A percentile compares a stretch with the other conserved stretches of the same genome.
phyloP scores from a whole-genome alignment of 2,329 filamentous ascomycete genomes.

The Xylariaceae sp. region DNA sequence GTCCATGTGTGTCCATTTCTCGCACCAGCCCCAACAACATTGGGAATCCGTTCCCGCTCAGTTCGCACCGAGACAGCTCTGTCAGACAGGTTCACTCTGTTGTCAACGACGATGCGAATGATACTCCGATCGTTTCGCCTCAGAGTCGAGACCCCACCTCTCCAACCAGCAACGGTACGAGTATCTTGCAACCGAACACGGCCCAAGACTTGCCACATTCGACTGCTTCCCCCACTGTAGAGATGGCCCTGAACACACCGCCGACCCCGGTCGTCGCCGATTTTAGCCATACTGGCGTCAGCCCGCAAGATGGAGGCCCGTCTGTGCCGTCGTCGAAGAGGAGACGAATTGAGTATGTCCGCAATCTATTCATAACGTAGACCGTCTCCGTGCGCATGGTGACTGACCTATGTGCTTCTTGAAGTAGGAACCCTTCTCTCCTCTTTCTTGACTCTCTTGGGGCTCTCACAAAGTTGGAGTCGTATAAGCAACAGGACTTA shows the following conservation, averaged over 20 bases:
- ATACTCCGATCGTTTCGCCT: conserved; percentile 5
- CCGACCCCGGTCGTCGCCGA: conserved; percentile 21
- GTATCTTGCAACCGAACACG: conserved; percentile 14
- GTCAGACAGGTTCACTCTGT: conserved; percentile 30
- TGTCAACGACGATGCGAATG: conserved; percentile 15
- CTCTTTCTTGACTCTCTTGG: conserved; percentile 20
- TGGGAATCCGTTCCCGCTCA: conserved; percentile 28
- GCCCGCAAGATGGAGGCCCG: conserved; percentile 4
- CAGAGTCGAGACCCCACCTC: conserved; percentile 16
- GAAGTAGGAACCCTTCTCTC: conserved; percentile 16
- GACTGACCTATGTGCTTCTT: background rate
- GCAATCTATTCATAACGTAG: background rate
- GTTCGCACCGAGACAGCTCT: conserved; percentile 22
- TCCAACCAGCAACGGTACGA: conserved; percentile 9
- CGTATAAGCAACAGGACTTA: conserved; percentile 16
- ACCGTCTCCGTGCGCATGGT: background rate
- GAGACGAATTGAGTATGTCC: conserved; percentile 26
- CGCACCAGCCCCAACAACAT: conserved; percentile 34
- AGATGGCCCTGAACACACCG: conserved; percentile 26
- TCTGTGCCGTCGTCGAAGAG: conserved; percentile 26
- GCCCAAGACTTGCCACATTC: conserved; percentile 11
- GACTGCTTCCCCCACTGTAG: conserved; percentile 12
- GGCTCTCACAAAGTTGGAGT: conserved; percentile 15
- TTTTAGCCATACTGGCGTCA: conserved; percentile 8
- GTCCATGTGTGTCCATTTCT: conserved; percentile 38